Conservation (phyloP, 192 early-diverging fungal genomes). For the Coemansia sp. region DNA sequence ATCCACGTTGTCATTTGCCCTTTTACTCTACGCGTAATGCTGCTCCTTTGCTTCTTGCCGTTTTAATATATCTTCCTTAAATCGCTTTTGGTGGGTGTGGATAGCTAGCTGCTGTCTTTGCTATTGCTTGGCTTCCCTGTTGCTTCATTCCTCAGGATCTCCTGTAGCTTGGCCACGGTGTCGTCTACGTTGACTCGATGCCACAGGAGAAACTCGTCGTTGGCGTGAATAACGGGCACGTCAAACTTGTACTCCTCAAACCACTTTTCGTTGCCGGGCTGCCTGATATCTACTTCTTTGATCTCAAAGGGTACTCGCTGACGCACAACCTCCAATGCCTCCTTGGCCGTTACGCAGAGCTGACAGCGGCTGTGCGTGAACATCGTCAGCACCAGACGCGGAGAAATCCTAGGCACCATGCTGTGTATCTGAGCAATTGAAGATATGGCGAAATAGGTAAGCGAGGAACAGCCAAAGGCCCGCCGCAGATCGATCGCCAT, state of each 20-base stretch:
- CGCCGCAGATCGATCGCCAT: neutral
- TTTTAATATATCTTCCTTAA: neutral
- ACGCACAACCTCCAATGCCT: conserved; percentile 37
- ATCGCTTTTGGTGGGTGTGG: neutral
- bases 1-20: neutral
- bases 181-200: conserved; percentile 41
- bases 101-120: neutral
- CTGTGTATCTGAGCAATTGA: neutral
- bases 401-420: conserved; percentile 2
- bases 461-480: neutral
- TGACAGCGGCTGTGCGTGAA: conserved; percentile 51
- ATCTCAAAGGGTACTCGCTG: conserved; percentile 42
- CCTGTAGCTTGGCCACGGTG: conserved; percentile 34
- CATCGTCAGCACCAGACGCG: conserved; percentile 45
- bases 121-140: neutral
- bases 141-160: conserved; percentile 5
- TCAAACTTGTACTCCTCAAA: conserved; percentile 54
- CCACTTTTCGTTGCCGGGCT: conserved; percentile 46
- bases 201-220: conserved; percentile 47
- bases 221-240: conserved; percentile 47
- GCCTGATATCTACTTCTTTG: conserved; percentile 42
- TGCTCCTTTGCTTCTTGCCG: neutral
- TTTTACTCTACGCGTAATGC: neutral
- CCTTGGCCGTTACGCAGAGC: conserved; percentile 48
- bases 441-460: neutral